Percentiles rank a stretch among this genome's conserved stretches.
phyloP scores from a whole-genome alignment of 371 early-diverging fungal genomes.

The Nematocida parisii region DNA sequence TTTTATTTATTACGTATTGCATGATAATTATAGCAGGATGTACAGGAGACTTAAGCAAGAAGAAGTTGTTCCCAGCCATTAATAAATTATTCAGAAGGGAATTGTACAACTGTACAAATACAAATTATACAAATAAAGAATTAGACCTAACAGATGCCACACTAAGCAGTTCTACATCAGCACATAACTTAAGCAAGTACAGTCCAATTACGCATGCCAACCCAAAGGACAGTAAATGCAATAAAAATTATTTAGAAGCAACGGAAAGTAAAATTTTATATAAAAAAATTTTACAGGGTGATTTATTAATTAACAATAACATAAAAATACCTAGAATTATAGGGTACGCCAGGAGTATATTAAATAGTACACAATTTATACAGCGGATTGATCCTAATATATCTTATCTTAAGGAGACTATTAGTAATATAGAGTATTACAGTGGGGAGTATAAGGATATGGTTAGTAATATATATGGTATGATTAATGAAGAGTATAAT shows the following conservation, averaged over 20 bases:
- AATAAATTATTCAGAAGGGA: constrained; percentile 29
- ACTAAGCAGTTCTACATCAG: constrained; percentile 48
- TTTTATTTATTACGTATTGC: neutral
- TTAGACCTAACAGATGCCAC: constrained; percentile 19
- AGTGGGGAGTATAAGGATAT: constrained; percentile 80
- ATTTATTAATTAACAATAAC: constrained; percentile 38
- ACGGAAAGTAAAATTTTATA: constrained; percentile 73
- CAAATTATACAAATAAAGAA: constrained; percentile 17
- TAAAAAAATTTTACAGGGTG: constrained; percentile 71
- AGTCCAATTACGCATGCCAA: constrained; percentile 51
- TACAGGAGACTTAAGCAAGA: constrained; percentile 70
- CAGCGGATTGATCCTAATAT: constrained; percentile 74
- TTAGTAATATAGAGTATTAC: constrained; percentile 76
- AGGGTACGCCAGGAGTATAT: constrained; percentile 86
- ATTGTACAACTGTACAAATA: constrained; percentile 3
- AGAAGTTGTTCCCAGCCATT: constrained; percentile 94
- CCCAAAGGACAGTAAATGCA: constrained; percentile 5
- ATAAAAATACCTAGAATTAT: constrained; percentile 72
- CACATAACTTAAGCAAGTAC: constrained; percentile 15
- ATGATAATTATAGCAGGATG: constrained; percentile 69
- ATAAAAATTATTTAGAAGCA: constrained; percentile 16
- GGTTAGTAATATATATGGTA: constrained; percentile 67
- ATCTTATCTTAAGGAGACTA: constrained; percentile 73
- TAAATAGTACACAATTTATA: constrained; percentile 75
- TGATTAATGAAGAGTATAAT: neutral